Conservation (phyloP, 2,329 filamentous ascomycete species). For the Paracamarosporium sp. region DNA sequence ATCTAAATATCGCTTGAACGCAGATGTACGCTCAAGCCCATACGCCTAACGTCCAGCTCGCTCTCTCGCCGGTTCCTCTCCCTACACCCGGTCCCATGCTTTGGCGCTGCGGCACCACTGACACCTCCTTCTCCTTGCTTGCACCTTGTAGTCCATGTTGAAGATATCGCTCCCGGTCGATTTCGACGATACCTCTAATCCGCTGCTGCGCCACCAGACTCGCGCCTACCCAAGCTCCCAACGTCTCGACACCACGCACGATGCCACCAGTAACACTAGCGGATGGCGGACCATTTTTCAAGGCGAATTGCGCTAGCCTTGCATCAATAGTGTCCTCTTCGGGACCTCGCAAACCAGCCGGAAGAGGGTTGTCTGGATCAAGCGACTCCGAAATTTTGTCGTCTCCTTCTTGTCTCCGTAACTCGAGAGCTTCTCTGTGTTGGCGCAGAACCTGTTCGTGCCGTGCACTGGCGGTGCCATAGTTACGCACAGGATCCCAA, state of each 20-base stretch:
- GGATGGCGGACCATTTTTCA: slow-evolving; percentile 48
- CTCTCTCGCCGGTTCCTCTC: slow-evolving; percentile 39
- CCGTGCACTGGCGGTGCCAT: slow-evolving; percentile 60
- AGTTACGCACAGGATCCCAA: slow-evolving; percentile 79
- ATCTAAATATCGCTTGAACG: background rate
- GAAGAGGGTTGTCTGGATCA: slow-evolving; percentile 19
- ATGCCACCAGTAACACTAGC: slow-evolving; percentile 58
- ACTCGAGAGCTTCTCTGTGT: slow-evolving; percentile 29
- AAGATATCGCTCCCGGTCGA: slow-evolving; percentile 75
- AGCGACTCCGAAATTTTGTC: slow-evolving; percentile 31
- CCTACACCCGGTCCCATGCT: slow-evolving; percentile 64
- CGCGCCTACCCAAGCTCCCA: slow-evolving; percentile 78
- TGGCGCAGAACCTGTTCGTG: slow-evolving; percentile 35
- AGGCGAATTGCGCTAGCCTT: slow-evolving; percentile 59
- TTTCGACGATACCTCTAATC: slow-evolving; percentile 70
- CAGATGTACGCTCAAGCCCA: slow-evolving; percentile 36
- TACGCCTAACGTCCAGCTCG: slow-evolving; percentile 48
- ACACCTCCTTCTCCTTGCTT: slow-evolving; percentile 65
- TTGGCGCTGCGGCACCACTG: slow-evolving; percentile 64
- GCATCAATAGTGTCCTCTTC: slow-evolving; percentile 66
- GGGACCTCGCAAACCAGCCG: slow-evolving; percentile 53
- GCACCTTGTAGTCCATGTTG: slow-evolving; percentile 71
- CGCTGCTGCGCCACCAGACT: slow-evolving; percentile 74
- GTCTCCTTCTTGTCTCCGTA: slow-evolving; percentile 26
- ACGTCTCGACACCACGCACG: slow-evolving; percentile 70